These are phyloP conservation scores for Allium cepa DNA, from an alignment of 106 monocot species.

Conservation along the genomic window DNA sequence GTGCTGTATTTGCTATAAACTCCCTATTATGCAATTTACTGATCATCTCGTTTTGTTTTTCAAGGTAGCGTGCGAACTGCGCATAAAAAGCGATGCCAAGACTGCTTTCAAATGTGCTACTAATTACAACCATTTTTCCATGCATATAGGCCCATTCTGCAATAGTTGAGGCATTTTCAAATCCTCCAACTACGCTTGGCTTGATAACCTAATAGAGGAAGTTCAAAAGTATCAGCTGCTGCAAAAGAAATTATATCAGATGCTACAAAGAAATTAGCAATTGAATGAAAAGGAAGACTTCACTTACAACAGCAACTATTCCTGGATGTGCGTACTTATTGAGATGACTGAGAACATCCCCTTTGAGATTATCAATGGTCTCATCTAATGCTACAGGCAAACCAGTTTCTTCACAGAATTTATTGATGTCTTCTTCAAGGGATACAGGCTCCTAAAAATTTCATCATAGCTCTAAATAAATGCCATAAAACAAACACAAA, in stretches of 20 bases:
- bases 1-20: slow-evolving; percentile 25
- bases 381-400: slow-evolving; percentile 88
- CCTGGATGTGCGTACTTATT: slow-evolving; percentile 60
- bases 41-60: slow-evolving; percentile 30
- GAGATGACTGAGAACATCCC: slow-evolving; percentile 36
- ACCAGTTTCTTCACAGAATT: slow-evolving; percentile 74
- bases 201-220: slow-evolving; percentile 65
- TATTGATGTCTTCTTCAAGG: slow-evolving; percentile 70
- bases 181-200: slow-evolving; percentile 82
- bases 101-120: slow-evolving; percentile 91
- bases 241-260: slow-evolving; percentile 3
- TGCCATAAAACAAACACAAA: too few species aligned
- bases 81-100: slow-evolving; percentile 61
- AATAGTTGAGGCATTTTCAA: slow-evolving; percentile 70
- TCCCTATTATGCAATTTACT: slow-evolving; percentile 29
- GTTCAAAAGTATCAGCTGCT: slow-evolving; percentile 1
- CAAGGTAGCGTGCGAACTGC: slow-evolving; percentile 61
- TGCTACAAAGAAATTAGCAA: slow-evolving; percentile 2
- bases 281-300: slow-evolving; percentile 1
- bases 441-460: slow-evolving; percentile 84
- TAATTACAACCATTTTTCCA: slow-evolving; percentile 72
- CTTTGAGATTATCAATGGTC: slow-evolving; percentile 57
- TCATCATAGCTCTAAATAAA: neutral
- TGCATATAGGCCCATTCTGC: slow-evolving; percentile 83
- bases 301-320: slow-evolving; percentile 86